Evolutionary conservation across 345 rosid species (phyloP).

Genomic region (Anastatica hierochuntica): DNA sequence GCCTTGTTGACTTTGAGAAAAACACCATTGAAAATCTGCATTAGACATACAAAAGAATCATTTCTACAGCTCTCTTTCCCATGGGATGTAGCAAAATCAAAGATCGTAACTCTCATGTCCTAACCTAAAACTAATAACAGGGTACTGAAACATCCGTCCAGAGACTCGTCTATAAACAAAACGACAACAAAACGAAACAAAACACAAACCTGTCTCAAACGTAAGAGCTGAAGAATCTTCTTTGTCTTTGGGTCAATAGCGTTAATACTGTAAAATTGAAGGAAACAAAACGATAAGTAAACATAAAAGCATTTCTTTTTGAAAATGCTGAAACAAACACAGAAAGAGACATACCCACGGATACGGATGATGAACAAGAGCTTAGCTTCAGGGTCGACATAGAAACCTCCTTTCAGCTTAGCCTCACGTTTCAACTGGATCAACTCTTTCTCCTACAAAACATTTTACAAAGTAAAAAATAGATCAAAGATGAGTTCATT

Average conservation of each 20-base stretch:
- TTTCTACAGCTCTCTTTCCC: too few relatives aligned
- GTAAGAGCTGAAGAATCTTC: constrained; percentile 86
- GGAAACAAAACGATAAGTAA: background rate
- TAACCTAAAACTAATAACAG: background rate
- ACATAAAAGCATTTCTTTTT: background rate
- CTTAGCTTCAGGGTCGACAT: constrained; percentile 87
- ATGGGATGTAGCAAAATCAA: too few relatives aligned
- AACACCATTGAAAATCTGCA: constrained; percentile 86
- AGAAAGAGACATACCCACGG: constrained; percentile 42
- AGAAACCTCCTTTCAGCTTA: constrained; percentile 75
- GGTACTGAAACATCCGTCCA: background rate
- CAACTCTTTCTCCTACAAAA: constrained; percentile 47
- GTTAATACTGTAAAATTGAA: constrained; percentile 49
- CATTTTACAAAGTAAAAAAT: too few relatives aligned
- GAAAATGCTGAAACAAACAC: background rate
- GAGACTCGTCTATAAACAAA: background rate
- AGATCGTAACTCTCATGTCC: background rate
- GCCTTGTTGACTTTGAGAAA: constrained; percentile 90
- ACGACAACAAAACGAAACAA: background rate
- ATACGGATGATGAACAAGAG: constrained; percentile 70
- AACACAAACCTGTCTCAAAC: constrained; percentile 69
- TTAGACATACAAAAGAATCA: background rate
- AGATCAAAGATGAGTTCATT: too few relatives aligned
- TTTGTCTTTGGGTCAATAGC: constrained; percentile 82
- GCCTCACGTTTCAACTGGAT: constrained; percentile 74